Conservation (phyloP, 257 asterid species). For the Verbascum thapsus region DNA sequence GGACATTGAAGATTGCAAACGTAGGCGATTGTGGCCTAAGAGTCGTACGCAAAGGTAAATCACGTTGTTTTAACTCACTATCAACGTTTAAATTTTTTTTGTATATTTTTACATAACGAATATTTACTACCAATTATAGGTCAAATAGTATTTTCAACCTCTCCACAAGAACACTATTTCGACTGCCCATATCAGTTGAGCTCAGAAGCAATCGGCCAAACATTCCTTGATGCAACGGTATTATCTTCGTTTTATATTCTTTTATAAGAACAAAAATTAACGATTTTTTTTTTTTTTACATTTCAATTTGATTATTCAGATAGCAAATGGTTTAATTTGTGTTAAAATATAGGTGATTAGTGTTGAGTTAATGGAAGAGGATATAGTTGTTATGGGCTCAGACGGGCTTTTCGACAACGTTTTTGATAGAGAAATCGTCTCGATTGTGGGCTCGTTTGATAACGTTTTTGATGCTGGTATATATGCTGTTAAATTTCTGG, state of each 20-base stretch:
- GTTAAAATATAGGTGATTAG: conserved; percentile 56
- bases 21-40: conserved; percentile 90
- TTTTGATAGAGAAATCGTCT: conserved; percentile 62
- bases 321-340: neutral
- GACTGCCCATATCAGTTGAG: conserved; percentile 94
- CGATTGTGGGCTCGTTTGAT: conserved; percentile 40
- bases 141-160: conserved; percentile 66
- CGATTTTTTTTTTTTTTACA: neutral
- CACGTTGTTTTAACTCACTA: neutral
- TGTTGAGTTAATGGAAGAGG: conserved; percentile 74
- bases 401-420: conserved; percentile 88
- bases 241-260: conserved; percentile 22
- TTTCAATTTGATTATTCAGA: neutral
- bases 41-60: conserved; percentile 70
- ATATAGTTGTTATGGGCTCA: conserved; percentile 70
- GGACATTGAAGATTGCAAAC: conserved; percentile 68
- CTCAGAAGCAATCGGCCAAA: conserved; percentile 81
- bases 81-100: neutral
- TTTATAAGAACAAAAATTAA: neutral
- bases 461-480: conserved; percentile 66
- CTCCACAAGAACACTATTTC: conserved; percentile 88
- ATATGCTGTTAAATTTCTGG: conserved; percentile 20
- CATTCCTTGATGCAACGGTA: conserved; percentile 89
- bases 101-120: neutral
- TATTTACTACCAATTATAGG: conserved; percentile 39